A percentile compares a stretch with the other conserved stretches of the same genome.
phyloP scores from a whole-genome alignment of 192 early-diverging fungal genomes.

The Physocladia obscura region DNA sequence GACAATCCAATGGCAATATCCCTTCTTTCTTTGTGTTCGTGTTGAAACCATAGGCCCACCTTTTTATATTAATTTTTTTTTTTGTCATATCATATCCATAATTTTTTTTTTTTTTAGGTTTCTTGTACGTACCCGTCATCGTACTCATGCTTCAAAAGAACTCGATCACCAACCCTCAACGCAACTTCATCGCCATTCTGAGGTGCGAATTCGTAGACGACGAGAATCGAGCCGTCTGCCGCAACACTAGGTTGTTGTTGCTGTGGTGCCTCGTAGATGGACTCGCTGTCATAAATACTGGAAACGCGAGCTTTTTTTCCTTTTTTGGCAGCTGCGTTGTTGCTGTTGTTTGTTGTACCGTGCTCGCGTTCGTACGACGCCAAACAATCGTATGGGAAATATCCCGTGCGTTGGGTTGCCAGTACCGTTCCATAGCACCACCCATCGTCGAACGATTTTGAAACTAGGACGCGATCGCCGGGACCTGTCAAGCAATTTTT shows the following conservation, averaged over 20 bases:
- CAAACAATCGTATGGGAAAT: slow-evolving; percentile 4
- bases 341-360: not conserved
- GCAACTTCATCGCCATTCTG: not conserved
- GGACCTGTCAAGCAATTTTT: slow-evolving; percentile 44
- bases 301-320: not conserved
- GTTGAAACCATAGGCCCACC: slow-evolving; percentile 23
- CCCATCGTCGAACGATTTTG: slow-evolving; percentile 40
- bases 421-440: slow-evolving; percentile 2
- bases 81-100: not conserved
- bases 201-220: not conserved
- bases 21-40: slow-evolving; percentile 2
- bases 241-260: not conserved
- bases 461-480: slow-evolving; percentile 47
- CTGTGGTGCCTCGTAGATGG: not conserved
- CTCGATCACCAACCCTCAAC: not conserved
- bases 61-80: not conserved
- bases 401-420: not conserved
- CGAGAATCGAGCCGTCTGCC: not conserved
- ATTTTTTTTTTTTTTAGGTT: not conserved
- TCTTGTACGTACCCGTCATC: not conserved
- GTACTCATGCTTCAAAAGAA: not conserved
- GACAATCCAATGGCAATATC: slow-evolving; percentile 7
- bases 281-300: not conserved
- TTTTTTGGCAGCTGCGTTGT: not conserved
- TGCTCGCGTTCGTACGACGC: not conserved